Evolutionary conservation across 345 rosid species (phyloP).

Genomic region (Acer campestre): DNA sequence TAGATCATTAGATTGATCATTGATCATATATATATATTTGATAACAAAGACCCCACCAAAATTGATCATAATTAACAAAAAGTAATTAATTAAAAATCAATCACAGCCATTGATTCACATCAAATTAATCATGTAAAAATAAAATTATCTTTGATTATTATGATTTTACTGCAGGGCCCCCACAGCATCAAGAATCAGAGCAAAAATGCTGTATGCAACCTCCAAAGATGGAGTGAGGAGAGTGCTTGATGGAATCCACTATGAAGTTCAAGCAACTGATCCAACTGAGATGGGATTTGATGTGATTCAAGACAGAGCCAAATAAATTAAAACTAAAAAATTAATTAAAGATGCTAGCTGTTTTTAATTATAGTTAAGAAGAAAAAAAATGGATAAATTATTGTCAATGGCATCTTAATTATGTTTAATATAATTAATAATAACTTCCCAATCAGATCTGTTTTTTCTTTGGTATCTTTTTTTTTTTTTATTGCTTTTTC

Average conservation of each 20-base stretch:
- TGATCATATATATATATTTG: not conserved
- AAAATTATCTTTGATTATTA: no score
- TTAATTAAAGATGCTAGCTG: not conserved
- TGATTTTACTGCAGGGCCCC: conserved; percentile 67
- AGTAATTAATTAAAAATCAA: not conserved
- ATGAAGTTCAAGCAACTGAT: conserved; percentile 95
- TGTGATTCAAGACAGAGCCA: conserved; percentile 77
- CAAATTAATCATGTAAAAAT: not conserved
- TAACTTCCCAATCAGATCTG: conserved; percentile 38
- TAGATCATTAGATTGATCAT: not conserved
- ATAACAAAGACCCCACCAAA: not conserved
- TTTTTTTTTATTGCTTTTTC: not conserved
- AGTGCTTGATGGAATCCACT: conserved; percentile 86
- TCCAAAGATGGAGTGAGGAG: conserved; percentile 86
- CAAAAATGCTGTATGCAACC: conserved; percentile 86
- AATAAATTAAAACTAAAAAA: conserved; percentile 26
- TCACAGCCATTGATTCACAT: conserved; percentile 4
- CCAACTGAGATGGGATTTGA: conserved; percentile 96
- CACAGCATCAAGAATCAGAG: conserved; percentile 78
- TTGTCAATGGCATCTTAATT: conserved; percentile 29
- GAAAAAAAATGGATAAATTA: not conserved
- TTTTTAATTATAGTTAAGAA: not conserved
- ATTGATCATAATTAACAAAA: no score
- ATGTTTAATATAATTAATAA: conserved; percentile 18
- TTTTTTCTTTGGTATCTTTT: not conserved